Evolutionary conservation across 495 filamentous ascomycete genomes (phyloP).

Genomic region (Podospora appendiculata): DNA sequence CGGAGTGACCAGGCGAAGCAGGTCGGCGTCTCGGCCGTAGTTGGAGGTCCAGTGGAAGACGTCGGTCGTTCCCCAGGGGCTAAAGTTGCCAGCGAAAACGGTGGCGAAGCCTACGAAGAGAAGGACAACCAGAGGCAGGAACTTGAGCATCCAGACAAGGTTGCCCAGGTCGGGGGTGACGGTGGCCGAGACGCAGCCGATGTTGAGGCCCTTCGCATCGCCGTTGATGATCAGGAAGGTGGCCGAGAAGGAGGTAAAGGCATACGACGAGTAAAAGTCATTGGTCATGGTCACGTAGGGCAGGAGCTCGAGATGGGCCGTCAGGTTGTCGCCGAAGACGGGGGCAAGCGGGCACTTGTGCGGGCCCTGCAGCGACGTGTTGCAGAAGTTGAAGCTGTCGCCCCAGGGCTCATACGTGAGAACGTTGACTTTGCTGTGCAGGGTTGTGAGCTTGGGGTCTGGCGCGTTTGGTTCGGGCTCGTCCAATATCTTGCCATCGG

Average conservation of each 20-base stretch:
- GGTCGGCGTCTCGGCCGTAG: slow-evolving; percentile 87
- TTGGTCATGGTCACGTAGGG: slow-evolving; percentile 60
- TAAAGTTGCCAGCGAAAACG: slow-evolving; percentile 73
- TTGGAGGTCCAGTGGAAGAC: slow-evolving; percentile 92
- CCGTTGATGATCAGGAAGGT: slow-evolving; percentile 69
- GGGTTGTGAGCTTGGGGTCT: slow-evolving; percentile 59
- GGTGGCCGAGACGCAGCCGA: slow-evolving; percentile 73
- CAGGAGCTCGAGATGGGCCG: slow-evolving; percentile 21
- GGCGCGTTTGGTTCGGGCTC: slow-evolving; percentile 37
- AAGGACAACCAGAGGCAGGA: slow-evolving; percentile 70
- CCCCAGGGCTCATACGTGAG: slow-evolving; percentile 64
- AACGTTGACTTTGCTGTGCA: slow-evolving; percentile 59
- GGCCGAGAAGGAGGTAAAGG: slow-evolving; percentile 70
- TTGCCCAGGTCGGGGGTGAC: slow-evolving; percentile 70
- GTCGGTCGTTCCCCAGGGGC: slow-evolving; percentile 88
- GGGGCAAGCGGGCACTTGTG: slow-evolving; percentile 65
- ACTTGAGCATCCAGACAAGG: slow-evolving; percentile 62
- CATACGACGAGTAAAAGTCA: slow-evolving; percentile 72
- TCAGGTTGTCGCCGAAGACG: slow-evolving; percentile 50
- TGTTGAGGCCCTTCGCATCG: slow-evolving; percentile 46
- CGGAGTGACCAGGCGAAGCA: slow-evolving; percentile 86
- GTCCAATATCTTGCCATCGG: slow-evolving; percentile 70
- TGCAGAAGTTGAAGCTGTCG: slow-evolving; percentile 54
- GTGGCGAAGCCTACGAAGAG: slow-evolving; percentile 75
- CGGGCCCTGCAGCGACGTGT: slow-evolving; percentile 46